Conservation (phyloP, 345 rosid genomes). For the Balakata baccata region DNA sequence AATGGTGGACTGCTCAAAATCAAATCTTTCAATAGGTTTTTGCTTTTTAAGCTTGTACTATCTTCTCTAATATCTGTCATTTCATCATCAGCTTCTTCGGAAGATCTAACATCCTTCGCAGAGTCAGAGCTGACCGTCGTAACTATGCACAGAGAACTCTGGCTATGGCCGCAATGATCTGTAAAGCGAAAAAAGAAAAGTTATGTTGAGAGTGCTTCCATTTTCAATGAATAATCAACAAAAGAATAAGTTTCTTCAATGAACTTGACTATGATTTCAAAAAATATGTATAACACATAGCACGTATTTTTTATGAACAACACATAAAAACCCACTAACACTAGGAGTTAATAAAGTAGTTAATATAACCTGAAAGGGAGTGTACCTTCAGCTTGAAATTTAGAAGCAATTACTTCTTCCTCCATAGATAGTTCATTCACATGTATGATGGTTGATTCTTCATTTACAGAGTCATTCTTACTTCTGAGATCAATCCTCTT, state of each 20-base stretch:
- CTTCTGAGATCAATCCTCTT: conserved; percentile 23
- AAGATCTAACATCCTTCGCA: neutral
- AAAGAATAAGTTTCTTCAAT: neutral
- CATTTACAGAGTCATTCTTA: conserved; percentile 18
- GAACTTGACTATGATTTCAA: neutral
- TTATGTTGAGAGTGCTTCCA: neutral
- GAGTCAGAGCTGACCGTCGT: neutral
- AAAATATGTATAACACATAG: neutral
- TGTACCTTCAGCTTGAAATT: conserved; percentile 49
- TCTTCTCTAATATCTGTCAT: conserved; percentile 4
- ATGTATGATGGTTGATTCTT: conserved; percentile 8
- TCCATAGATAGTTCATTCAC: neutral
- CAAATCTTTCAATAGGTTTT: conserved; percentile 37
- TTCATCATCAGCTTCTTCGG: conserved; percentile 18
- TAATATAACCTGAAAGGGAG: no score
- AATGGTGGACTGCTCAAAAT: conserved; percentile 46
- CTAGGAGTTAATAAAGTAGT: no score
- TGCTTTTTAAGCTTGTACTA: conserved; percentile 16
- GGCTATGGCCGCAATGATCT: conserved; percentile 34
- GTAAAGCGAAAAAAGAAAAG: conserved; percentile 1
- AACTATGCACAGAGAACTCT: conserved; percentile 30
- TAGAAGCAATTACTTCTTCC: conserved; percentile 35
- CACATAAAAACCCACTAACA: no score
- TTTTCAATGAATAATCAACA: no score
- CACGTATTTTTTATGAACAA: no score